A percentile compares a stretch with the other conserved stretches of the same genome.
These are phyloP conservation scores for Apophysomyces ossiformis DNA, from an alignment of 371 early-diverging fungal genomes.

Conservation along the genomic window DNA sequence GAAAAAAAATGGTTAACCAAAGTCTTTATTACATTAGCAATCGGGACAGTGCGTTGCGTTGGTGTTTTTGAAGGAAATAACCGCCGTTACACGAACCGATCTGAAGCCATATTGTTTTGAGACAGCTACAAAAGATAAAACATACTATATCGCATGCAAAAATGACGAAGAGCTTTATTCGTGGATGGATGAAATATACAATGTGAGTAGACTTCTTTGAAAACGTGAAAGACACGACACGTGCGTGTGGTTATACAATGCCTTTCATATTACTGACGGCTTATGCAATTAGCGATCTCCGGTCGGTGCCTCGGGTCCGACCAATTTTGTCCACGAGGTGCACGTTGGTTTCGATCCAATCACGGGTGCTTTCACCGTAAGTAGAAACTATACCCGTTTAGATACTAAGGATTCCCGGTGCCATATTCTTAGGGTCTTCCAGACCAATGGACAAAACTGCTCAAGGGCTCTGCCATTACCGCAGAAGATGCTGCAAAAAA, in stretches of 20 bases:
- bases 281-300: slow-evolving; percentile 39
- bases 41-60: slow-evolving; percentile 57
- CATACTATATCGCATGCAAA: slow-evolving; percentile 74
- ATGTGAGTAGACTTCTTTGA: slow-evolving; percentile 38
- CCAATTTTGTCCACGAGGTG: slow-evolving; percentile 84
- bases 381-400: background rate
- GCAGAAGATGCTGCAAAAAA: slow-evolving; percentile 94
- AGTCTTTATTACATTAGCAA: slow-evolving; percentile 33
- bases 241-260: slow-evolving; percentile 40
- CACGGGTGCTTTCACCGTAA: slow-evolving; percentile 80
- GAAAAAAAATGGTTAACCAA: slow-evolving; percentile 31
- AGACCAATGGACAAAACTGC: slow-evolving; percentile 88
- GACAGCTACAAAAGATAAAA: slow-evolving; percentile 72
- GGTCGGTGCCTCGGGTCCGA: slow-evolving; percentile 73
- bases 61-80: slow-evolving; percentile 77
- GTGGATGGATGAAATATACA: slow-evolving; percentile 88
- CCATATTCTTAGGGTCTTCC: slow-evolving; percentile 78
- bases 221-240: slow-evolving; percentile 29
- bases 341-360: slow-evolving; percentile 89
- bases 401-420: background rate
- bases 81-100: slow-evolving; percentile 71
- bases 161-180: slow-evolving; percentile 86
- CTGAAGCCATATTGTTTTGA: slow-evolving; percentile 80
- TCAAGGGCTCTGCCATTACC: slow-evolving; percentile 89
- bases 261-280: background rate